Evolutionary conservation across 139 green algal species (phyloP), one percentile per base, ranked within the genome.

Genomic region (Microglena sp.): DNA sequence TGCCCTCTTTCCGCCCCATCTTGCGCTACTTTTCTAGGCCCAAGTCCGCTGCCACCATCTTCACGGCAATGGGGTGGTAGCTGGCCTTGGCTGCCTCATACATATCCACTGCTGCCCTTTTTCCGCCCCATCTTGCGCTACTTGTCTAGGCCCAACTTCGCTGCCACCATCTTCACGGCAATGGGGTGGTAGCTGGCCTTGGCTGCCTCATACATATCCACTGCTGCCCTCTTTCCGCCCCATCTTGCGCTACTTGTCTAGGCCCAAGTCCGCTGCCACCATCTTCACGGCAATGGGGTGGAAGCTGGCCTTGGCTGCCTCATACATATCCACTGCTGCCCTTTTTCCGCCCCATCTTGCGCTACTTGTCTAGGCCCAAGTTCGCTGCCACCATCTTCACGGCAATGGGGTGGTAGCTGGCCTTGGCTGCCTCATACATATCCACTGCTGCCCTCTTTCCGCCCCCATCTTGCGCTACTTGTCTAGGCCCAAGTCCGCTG

Each of bases 251-350:
- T n/a, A n/a, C n/a, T n/a, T n/a, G n/a, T n/a, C n/a, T n/a, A 79
- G 21, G 21, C 69, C 67, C 67, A 92, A 68, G 61, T 92, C 84
- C 7, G 60, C 67, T 5, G 73, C 80, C 44, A 89, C 78, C 88
- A 94, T 91, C 72, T 95, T 93, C 36, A 61, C 55, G 0, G 83
- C 84, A 44, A 97, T 95, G 8, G 90, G 88, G 69, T 97, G 91
- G 67, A 95, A 96, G n/a, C n/a, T n/a, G n/a, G n/a, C n/a, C n/a
- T n/a, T n/a, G n/a, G n/a, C n/a, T n/a, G n/a, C n/a, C n/a, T n/a
- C n/a, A n/a, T n/a, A n/a, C n/a, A n/a, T n/a, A n/a, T n/a, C n/a
- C n/a, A n/a, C n/a, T n/a, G n/a, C n/a, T n/a, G n/a, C n/a, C n/a
- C n/a, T n/a, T n/a, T n/a, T n/a, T n/a, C n/a, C n/a, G n/a, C n/a